Base-by-base conservation (phyloP, 2,329 filamentous ascomycete genomes). In the Ascochyta koolunga region DNA sequence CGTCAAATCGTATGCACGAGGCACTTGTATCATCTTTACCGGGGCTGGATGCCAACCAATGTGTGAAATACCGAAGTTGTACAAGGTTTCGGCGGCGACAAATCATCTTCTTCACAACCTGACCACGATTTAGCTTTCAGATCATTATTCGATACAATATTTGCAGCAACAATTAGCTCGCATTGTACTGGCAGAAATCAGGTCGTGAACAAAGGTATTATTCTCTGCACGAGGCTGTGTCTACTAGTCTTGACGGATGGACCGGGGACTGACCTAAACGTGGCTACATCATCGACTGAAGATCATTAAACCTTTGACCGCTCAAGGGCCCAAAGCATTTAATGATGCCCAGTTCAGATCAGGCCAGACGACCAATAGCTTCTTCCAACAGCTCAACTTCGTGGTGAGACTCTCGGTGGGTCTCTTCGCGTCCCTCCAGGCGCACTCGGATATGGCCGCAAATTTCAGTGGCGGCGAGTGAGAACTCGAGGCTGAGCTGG, bases 371-470 rank as follows among this genome's bases (percentile, higher is more conserved):
- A 44, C 44, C 49, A 48, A 19, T 25, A 19, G 6, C 31, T 47
- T 54, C 24, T 25, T 21, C 52, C 43, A 44, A 48, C 54, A 25
- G 22, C 54, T 27, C 32, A 35, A 41, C 29, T 24, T 40, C 29
- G 18, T 41, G 15, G 40, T 50, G 25, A 47, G 36, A 29, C 41
- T 51, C 29, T 50, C 37, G 35, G 36, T 37, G 43, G 51, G 50
- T 47, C 47, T 41, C 48, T 19, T 38, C 35, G 18, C 39, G 31
- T 39, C 24, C 35, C 40, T 9, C 38, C 35, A 43, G 21, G 39
- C 33, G 40, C 50, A 39, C 40, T 58, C 58, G 59, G 60, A 64
- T 49, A 54, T 61, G 47, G 57, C 52, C 47, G 54, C 58, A 56
- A 53, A 31, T 40, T 51, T 50, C 33, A 18, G 49, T 56, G 47